These are phyloP conservation scores for Scutellaria barbata DNA, from an alignment of 257 asterid genomes.

Conservation along the genomic window DNA sequence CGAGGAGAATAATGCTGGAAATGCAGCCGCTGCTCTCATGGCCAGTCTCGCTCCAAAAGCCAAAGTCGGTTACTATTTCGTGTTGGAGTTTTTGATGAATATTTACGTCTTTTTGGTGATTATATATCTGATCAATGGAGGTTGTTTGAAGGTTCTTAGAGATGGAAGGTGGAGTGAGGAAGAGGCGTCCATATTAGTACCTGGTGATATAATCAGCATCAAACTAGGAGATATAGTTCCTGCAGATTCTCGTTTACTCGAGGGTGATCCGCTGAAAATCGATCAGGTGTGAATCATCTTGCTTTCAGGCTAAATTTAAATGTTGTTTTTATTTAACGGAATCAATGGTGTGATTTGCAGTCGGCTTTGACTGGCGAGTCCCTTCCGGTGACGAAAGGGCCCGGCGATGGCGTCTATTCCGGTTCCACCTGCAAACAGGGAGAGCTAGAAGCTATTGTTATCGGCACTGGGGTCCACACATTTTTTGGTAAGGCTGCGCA, in stretches of 20 bases:
- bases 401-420: slow-evolving; percentile 95
- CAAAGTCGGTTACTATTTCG: slow-evolving; percentile 48
- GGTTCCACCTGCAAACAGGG: slow-evolving; percentile 99
- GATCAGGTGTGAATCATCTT: slow-evolving; percentile 68
- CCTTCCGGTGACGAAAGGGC: slow-evolving; percentile 94
- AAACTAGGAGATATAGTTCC: slow-evolving; percentile 95
- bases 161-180: slow-evolving; percentile 96
- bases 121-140: slow-evolving; percentile 34
- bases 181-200: slow-evolving; percentile 82
- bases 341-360: slow-evolving; percentile 49
- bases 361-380: slow-evolving; percentile 98
- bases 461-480: slow-evolving; percentile 97
- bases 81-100: background rate
- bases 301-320: slow-evolving; percentile 1
- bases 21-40: slow-evolving; percentile 99
- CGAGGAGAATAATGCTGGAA: slow-evolving; percentile 99
- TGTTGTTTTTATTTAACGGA: slow-evolving; percentile 17
- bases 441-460: slow-evolving; percentile 87
- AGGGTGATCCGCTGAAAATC: slow-evolving; percentile 93
- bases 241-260: slow-evolving; percentile 94
- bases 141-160: slow-evolving; percentile 72
- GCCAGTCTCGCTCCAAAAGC: slow-evolving; percentile 98
- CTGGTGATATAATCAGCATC: slow-evolving; percentile 86
- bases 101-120: background rate
- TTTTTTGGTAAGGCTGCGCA: slow-evolving; percentile 98